phyloP scores from a whole-genome alignment of 306 rosid species.

The Castanea sativa region DNA sequence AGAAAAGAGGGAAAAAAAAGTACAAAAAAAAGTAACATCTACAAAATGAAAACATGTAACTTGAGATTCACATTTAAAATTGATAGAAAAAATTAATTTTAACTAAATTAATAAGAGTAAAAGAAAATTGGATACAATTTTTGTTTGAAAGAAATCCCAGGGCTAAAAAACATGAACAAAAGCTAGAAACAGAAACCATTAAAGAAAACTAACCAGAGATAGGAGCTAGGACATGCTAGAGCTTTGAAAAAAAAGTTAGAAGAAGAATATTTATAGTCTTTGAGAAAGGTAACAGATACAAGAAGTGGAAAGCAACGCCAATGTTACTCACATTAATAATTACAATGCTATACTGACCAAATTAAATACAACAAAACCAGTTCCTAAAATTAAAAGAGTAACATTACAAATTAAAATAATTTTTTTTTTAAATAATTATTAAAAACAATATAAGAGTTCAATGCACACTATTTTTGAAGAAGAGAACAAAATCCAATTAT shows the following conservation, averaged over 20 bases:
- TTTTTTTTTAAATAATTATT: not conserved
- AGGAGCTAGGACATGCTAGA: too few species aligned
- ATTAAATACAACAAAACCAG: slow-evolving; percentile 2
- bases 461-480: too few species aligned
- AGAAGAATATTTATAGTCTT: not conserved
- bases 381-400: slow-evolving; percentile 8
- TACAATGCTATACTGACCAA: not conserved
- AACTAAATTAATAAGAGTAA: too few species aligned
- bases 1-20: too few species aligned
- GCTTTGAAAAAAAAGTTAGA: not conserved
- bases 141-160: too few species aligned
- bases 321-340: not conserved
- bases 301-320: not conserved
- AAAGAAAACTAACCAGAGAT: too few species aligned
- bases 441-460: too few species aligned
- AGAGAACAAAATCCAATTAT: too few species aligned
- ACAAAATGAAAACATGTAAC: too few species aligned
- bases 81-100: not conserved
- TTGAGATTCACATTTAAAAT: not conserved
- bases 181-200: too few species aligned
- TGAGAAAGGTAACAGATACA: not conserved
- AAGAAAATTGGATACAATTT: too few species aligned
- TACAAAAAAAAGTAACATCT: too few species aligned
- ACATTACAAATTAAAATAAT: not conserved
- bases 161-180: not conserved